phyloP scores from a whole-genome alignment of 345 rosid species.

The Luvunga scandens region DNA sequence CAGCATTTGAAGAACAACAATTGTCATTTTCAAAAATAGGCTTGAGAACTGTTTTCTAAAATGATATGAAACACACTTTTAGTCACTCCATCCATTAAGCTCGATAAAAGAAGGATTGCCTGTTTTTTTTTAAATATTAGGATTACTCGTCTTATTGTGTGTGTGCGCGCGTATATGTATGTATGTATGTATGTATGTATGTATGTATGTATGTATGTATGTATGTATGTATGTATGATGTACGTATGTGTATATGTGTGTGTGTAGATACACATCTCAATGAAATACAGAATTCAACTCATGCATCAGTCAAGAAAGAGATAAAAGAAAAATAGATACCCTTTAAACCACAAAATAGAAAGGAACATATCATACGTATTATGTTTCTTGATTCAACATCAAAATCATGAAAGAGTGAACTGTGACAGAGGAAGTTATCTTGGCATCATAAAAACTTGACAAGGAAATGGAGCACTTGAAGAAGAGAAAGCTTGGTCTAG shows the following conservation, averaged over 20 bases:
- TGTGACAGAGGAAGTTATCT: background rate
- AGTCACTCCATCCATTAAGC: background rate
- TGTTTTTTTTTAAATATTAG: background rate
- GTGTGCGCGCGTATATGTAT: no score
- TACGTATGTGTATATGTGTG: no score
- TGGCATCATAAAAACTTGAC: background rate
- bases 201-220: no score
- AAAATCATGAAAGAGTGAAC: background rate
- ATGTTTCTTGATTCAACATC: background rate
- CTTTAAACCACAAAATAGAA: background rate
- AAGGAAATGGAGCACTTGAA: background rate
- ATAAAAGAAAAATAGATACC: background rate
- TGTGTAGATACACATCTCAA: no score
- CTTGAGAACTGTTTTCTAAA: background rate
- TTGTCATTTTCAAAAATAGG: background rate
- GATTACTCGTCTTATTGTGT: background rate
- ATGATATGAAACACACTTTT: background rate
- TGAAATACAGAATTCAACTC: background rate
- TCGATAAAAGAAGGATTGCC: background rate
- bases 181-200: no score
- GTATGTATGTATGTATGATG: no score
- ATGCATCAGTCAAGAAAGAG: background rate
- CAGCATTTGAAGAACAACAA: background rate
- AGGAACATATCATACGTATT: background rate
- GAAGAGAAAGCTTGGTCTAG: slow-evolving; percentile 8